Evolutionary conservation across 495 filamentous ascomycete species (phyloP), one percentile per base, ranked within the genome.

Genomic region (Aspergillus leporis): DNA sequence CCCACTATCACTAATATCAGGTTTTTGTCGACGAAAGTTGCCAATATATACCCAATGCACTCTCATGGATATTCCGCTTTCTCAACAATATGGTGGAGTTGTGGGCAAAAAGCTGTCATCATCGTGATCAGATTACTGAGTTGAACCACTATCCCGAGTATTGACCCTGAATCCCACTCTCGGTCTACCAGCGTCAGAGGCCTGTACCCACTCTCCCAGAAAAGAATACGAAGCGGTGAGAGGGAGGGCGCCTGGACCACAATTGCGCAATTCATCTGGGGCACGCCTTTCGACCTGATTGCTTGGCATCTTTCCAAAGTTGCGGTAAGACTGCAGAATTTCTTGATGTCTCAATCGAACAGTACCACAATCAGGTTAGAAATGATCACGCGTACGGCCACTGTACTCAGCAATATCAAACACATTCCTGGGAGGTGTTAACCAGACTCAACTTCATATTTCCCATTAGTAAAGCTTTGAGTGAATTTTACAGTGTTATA

Each of bases 141-240:
- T 36, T 36, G 9, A 14, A 36, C 13, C 32, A 36, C 9, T 36
- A 36, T 36, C 32, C 13, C 13, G 32, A 36, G 32, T 36, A 9
- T 36, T 36, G 32, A 36, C 32, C 32, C 4, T 4, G 32, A 5
- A 4, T 36, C 32, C 32, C 32, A 9, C 30, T 36, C 32, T 36
- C 32, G 13, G 9, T 10, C 32, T 36, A 1, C 25, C 25, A 28
- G 25, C 25, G 25, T 28, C 6, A 28, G 25, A 28, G 25, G 25
- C 6, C 25, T 9, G 8, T 36, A 36, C 32, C 32, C 32, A 36
- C 32, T 36, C 32, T 36, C 10, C 13, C 13, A 9, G 47, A 30
- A 50, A 50, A 36, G 32, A 36, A 56, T 25, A 56, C 43, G 54
- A 56, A 49, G 54, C 54, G 54, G 54, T 56, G 54, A 56, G 54